These are phyloP conservation scores for Stephanocyclus meneghinianus DNA, from an alignment of 352 stramenopile genomes.

Conservation along the genomic window DNA sequence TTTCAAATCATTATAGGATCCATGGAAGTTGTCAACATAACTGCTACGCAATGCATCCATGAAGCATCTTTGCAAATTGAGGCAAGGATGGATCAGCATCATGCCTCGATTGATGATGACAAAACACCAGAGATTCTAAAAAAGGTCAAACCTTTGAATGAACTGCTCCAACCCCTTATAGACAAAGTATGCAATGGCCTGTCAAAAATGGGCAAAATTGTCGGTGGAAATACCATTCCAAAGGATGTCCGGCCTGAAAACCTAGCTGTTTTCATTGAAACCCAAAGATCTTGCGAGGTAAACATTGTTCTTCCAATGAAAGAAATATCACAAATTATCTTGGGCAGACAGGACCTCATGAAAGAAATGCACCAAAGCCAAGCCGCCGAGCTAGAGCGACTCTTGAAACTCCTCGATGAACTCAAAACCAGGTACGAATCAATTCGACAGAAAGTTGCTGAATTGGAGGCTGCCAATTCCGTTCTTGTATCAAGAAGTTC, in stretches of 20 bases:
- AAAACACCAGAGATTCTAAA: constrained; percentile 44
- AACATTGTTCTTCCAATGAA: constrained; percentile 70
- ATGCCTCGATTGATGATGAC: constrained; percentile 14
- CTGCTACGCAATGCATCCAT: constrained; percentile 58
- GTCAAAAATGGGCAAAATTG: constrained; percentile 67
- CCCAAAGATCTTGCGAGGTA: constrained; percentile 62
- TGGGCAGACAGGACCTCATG: constrained; percentile 45
- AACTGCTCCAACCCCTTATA: constrained; percentile 58
- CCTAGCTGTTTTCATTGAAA: constrained; percentile 60
- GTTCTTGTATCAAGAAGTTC: constrained; percentile 60
- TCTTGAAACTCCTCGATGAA: constrained; percentile 49
- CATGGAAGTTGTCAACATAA: constrained; percentile 67
- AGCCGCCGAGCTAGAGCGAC: constrained; percentile 46
- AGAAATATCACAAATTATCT: constrained; percentile 63
- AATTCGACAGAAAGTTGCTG: constrained; percentile 48
- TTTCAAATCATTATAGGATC: constrained; percentile 21
- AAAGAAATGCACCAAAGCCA: constrained; percentile 60
- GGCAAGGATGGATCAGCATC: constrained; percentile 27
- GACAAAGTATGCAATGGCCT: constrained; percentile 62
- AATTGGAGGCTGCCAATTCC: constrained; percentile 47
- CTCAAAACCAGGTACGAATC: constrained; percentile 49
- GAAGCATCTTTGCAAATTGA: constrained; percentile 59
- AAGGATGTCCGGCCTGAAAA: constrained; percentile 61
- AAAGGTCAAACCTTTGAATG: constrained; percentile 53
- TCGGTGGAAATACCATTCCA: constrained; percentile 58